phyloP scores from a whole-genome alignment of 306 rosid species.

The Begonia peltatifolia region DNA sequence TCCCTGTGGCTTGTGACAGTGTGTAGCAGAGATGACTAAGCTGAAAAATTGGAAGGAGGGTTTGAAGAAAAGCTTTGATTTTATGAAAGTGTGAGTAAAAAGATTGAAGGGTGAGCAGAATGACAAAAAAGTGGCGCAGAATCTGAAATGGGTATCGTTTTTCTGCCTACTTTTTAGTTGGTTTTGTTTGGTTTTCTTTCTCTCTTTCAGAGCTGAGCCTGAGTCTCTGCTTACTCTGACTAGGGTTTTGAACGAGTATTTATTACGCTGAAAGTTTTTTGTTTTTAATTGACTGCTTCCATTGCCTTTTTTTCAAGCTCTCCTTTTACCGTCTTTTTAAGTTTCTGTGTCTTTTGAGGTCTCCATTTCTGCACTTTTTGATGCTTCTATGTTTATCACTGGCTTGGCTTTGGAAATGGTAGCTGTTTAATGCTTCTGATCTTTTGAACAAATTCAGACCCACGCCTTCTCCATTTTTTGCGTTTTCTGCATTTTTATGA shows the following conservation, averaged over 20 bases:
- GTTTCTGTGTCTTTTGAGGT: slow-evolving; percentile 33
- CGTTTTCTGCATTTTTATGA: slow-evolving; percentile 17
- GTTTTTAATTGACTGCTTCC: slow-evolving; percentile 36
- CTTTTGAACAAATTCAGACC: slow-evolving; percentile 1
- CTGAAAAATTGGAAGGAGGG: slow-evolving; percentile 15
- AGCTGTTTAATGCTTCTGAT: slow-evolving; percentile 7
- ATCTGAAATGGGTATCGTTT: slow-evolving; percentile 87
- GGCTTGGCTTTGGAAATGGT: slow-evolving; percentile 7
- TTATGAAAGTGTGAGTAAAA: slow-evolving; percentile 40
- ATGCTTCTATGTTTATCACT: slow-evolving; percentile 26
- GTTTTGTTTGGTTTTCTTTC: slow-evolving; percentile 11
- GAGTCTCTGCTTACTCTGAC: slow-evolving; percentile 55
- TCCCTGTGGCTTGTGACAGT: slow-evolving; percentile 19
- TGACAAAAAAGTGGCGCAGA: slow-evolving; percentile 42
- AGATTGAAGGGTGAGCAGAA: slow-evolving; percentile 20
- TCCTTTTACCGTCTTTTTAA: slow-evolving; percentile 39
- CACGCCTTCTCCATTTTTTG: slow-evolving; percentile 14
- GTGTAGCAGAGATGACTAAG: slow-evolving; percentile 29
- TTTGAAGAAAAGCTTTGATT: background rate
- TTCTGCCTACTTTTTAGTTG: slow-evolving; percentile 41
- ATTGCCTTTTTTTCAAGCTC: slow-evolving; percentile 30
- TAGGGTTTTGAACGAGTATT: slow-evolving; percentile 75
- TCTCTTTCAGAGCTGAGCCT: slow-evolving; percentile 21
- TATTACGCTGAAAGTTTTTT: slow-evolving; percentile 64
- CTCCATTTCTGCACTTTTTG: slow-evolving; percentile 35